Evolutionary conservation across 192 early-diverging fungal genomes (phyloP).

Genomic region (Coemansia reversa): DNA sequence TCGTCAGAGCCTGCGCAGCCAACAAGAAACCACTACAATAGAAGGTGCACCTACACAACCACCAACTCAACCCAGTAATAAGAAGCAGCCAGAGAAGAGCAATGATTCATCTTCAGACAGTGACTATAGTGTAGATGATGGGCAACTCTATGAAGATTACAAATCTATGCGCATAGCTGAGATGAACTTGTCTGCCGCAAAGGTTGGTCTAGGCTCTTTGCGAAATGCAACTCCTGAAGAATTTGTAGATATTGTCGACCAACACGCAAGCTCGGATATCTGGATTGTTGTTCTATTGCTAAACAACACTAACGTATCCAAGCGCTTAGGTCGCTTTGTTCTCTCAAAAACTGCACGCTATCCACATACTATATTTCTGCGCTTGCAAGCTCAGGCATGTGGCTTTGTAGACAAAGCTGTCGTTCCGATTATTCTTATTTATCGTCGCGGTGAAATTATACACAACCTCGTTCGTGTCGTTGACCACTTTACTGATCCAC

Average conservation of each 20-base stretch:
- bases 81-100: conserved; percentile 12
- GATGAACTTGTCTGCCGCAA: conserved; percentile 8
- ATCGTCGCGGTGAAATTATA: conserved; percentile 32
- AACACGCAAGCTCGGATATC: conserved; percentile 15
- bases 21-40: not conserved
- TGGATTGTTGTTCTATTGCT: conserved; percentile 18
- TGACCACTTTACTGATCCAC: conserved; percentile 20
- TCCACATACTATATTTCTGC: conserved; percentile 27
- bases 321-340: conserved; percentile 20
- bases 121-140: conserved; percentile 16
- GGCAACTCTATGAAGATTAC: conserved; percentile 37
- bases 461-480: conserved; percentile 46
- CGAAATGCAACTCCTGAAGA: conserved; percentile 28
- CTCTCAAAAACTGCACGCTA: conserved; percentile 6
- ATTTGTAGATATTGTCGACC: conserved; percentile 46
- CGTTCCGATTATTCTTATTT: conserved; percentile 39
- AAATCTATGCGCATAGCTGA: conserved; percentile 26
- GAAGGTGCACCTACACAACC: conserved; percentile 11
- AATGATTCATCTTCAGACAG: not conserved
- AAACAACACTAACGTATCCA: conserved; percentile 10
- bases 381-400: conserved; percentile 36
- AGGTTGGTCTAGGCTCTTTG: conserved; percentile 14
- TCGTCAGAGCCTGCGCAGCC: conserved; percentile 16
- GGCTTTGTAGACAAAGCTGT: conserved; percentile 34
- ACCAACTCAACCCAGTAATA: conserved; percentile 12